A percentile compares a stretch with the other conserved stretches of the same genome.
phyloP scores from a whole-genome alignment of 352 stramenopile species.

The Phytophthora hibernalis region DNA sequence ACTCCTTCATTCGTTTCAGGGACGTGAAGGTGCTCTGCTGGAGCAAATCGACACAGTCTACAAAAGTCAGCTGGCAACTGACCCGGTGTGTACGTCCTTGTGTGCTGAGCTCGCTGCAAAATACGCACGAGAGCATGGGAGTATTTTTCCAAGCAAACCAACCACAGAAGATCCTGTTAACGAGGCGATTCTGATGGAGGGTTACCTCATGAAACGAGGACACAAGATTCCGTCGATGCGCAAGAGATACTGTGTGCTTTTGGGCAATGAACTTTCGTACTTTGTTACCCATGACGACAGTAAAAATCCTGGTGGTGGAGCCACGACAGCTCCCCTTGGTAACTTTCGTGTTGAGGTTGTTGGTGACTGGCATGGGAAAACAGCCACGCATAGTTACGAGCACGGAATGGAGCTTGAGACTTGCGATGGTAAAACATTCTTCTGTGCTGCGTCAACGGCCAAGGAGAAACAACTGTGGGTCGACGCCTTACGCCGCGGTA shows the following conservation, averaged over 20 bases:
- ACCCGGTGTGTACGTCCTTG: constrained; percentile 42
- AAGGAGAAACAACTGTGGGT: constrained; percentile 74
- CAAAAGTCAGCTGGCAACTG: constrained; percentile 47
- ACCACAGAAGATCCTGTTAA: neutral
- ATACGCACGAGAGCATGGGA: constrained; percentile 17
- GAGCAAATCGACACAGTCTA: constrained; percentile 76
- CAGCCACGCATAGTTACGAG: constrained; percentile 52
- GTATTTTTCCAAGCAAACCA: neutral
- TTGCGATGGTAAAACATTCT: constrained; percentile 71
- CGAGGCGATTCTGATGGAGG: constrained; percentile 64
- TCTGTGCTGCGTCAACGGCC: constrained; percentile 60
- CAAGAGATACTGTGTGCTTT: constrained; percentile 76
- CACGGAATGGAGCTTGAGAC: constrained; percentile 79
- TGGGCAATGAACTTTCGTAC: constrained; percentile 61
- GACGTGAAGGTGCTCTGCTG: constrained; percentile 56
- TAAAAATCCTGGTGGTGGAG: constrained; percentile 41
- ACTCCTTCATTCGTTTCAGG: constrained; percentile 63
- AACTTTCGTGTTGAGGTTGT: constrained; percentile 63
- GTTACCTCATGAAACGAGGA: constrained; percentile 78
- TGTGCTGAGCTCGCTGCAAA: constrained; percentile 31
- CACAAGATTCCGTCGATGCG: constrained; percentile 79
- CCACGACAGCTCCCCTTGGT: constrained; percentile 30
- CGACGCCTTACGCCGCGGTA: constrained; percentile 60
- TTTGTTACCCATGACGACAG: constrained; percentile 80
- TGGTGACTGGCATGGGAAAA: constrained; percentile 78